Evolutionary conservation across 331 rosid genomes (phyloP).

Genomic region (Prunus yedoensis): DNA sequence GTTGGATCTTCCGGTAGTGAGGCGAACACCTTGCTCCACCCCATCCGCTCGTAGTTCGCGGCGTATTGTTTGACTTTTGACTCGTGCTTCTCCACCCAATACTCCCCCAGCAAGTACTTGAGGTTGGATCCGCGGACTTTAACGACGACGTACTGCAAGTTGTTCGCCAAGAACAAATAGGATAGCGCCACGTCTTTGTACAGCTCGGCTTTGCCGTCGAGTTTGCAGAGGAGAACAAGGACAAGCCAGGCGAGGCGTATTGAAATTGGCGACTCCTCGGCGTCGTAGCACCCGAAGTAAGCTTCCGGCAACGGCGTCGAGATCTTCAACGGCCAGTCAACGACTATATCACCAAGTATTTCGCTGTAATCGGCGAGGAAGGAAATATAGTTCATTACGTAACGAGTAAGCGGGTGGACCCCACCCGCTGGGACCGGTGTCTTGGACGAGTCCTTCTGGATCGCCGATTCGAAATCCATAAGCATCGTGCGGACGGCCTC

Average conservation of each 20-base stretch:
- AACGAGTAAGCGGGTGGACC: conserved; percentile 82
- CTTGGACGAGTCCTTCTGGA: conserved; percentile 70
- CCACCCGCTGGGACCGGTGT: conserved; percentile 67
- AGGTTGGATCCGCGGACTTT: conserved; percentile 63
- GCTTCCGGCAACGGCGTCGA: conserved; percentile 63
- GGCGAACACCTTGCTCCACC: conserved; percentile 59
- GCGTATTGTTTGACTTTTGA: conserved; percentile 58
- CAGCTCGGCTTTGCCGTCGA: conserved; percentile 62
- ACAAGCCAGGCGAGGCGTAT: conserved; percentile 68
- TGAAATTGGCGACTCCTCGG: conserved; percentile 38
- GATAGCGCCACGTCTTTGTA: conserved; percentile 78
- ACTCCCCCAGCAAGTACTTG: conserved; percentile 50
- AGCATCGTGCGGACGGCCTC: conserved; percentile 58
- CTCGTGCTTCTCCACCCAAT: conserved; percentile 65
- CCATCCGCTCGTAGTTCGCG: conserved; percentile 64
- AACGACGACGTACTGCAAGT: conserved; percentile 74
- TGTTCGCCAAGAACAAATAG: conserved; percentile 82
- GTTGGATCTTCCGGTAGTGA: conserved; percentile 51
- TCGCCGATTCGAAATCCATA: conserved; percentile 67
- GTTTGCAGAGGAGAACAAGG: conserved; percentile 74
- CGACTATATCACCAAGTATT: conserved; percentile 46
- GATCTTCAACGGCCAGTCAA: conserved; percentile 46
- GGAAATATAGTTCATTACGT: conserved; percentile 76
- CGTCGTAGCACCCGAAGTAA: conserved; percentile 39
- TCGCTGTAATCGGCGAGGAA: conserved; percentile 66